Evolutionary conservation across 306 rosid species (phyloP).

Genomic region (Parietaria judaica): DNA sequence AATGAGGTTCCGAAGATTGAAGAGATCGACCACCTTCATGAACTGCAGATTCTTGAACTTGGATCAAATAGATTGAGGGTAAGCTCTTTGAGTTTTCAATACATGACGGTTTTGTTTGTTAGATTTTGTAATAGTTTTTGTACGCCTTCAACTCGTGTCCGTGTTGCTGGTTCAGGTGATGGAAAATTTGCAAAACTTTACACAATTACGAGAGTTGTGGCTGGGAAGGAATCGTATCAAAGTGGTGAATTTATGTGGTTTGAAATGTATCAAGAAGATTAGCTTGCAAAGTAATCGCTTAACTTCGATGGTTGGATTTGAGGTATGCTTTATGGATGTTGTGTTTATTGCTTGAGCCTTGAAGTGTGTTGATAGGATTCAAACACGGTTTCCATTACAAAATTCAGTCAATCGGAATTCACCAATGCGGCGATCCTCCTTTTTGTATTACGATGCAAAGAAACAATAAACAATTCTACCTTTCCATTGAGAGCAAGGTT

Average conservation of each 20-base stretch:
- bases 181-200: conserved; percentile 64
- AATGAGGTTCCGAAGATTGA: conserved; percentile 74
- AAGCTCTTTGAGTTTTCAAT: conserved; percentile 9
- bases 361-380: no score
- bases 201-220: conserved; percentile 77
- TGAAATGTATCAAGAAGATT: conserved; percentile 69
- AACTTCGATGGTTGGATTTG: conserved; percentile 79
- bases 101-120: neutral
- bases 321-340: conserved; percentile 30
- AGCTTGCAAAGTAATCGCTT: conserved; percentile 94
- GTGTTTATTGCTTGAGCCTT: neutral
- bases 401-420: no score
- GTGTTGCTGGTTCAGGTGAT: conserved; percentile 48
- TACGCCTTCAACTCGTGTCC: neutral
- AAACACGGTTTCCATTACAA: no score
- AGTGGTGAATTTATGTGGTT: conserved; percentile 66
- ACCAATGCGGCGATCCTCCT: no score
- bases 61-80: conserved; percentile 88
- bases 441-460: neutral
- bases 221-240: conserved; percentile 88
- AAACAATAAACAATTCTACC: neutral
- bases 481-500: neutral
- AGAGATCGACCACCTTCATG: conserved; percentile 70
- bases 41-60: conserved; percentile 75
- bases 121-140: neutral